Evolutionary conservation across 331 rosid genomes (phyloP).

Genomic region (Saraca asoca): DNA sequence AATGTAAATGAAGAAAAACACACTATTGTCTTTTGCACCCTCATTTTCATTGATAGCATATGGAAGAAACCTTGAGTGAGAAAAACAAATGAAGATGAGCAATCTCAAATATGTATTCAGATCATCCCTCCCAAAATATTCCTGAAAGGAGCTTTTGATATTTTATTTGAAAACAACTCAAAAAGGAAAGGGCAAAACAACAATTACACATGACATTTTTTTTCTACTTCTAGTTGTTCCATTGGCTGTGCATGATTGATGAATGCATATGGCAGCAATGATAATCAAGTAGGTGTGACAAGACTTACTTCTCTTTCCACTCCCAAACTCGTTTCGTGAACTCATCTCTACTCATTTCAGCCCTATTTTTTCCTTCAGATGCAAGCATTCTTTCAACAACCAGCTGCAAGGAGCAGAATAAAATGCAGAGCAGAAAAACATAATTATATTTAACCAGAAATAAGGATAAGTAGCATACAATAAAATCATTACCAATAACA

Average conservation of each 20-base stretch:
- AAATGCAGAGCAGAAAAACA: conserved; percentile 21
- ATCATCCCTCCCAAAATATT: background rate
- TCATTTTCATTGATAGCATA: too few species aligned
- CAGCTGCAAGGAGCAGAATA: conserved; percentile 59
- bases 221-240: conserved; percentile 10
- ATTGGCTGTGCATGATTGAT: conserved; percentile 20
- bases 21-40: too few species aligned
- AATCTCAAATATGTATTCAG: background rate
- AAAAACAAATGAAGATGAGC: background rate
- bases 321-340: conserved; percentile 84
- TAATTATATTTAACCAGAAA: conserved; percentile 24
- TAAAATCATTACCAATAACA: background rate
- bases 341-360: conserved; percentile 80
- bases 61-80: background rate
- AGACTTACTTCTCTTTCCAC: conserved; percentile 93
- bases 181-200: background rate
- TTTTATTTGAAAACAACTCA: too few species aligned
- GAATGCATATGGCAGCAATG: conserved; percentile 30
- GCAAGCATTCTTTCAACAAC: conserved; percentile 97
- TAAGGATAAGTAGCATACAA: conserved; percentile 24
- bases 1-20: background rate
- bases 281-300: conserved; percentile 29
- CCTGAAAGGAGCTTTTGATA: too few species aligned
- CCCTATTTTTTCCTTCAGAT: conserved; percentile 81
- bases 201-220: background rate